Base-by-base conservation (phyloP, 1,139 yeast genomes). In the Saccharomycopsis phalli region DNA sequence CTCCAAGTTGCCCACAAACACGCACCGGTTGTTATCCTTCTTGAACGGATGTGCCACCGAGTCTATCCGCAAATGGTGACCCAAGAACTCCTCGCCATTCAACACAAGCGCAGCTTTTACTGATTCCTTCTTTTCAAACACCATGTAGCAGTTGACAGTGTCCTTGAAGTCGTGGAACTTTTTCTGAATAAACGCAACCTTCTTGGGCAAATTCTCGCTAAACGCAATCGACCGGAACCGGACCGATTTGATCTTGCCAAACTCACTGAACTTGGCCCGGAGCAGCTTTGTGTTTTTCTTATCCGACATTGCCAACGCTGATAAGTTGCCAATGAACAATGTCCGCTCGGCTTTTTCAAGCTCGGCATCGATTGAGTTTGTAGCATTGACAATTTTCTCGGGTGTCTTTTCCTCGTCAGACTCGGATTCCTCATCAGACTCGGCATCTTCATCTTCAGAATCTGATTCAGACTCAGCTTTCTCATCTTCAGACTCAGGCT, bases 171-270 rank as follows among this genome's bases (percentile, higher is more conserved):
- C 69, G 56, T 88, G 94, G 46, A 88, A 68, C 48, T 81, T 76
- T 55, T 84, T 86, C 52, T 78, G 75, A 42, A 84, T 82, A 58
- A 78, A 87, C 2, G 98, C 97, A 28, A 84, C 87, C 57, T 88
- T 88, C 58, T 96, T 74, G 32, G 98, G 97, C 43, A 87, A 68
- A 31, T 84, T 76, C 53, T 87, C 94, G 40, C 81, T 79, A 51
- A 88, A 86, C 2, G 95, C 86, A 51, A 93, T 81, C 2, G 97
- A 87, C 61, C 99, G 74, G 65, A 86, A 91, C 57, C 99, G 71
- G 41, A 87, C 69, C 16, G 94, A 81, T 36, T 74, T 76, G 40
- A 87, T 69, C 31, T 67, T 63, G 17, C 93, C 94, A 49, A 61
- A 63, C 29, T 69, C 58, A 10, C 68, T 52, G 49, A 87, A 81